Evolutionary conservation across 179 eudicot species (phyloP), one percentile per base, ranked within the genome.

Genomic region (Beta lomatogona): DNA sequence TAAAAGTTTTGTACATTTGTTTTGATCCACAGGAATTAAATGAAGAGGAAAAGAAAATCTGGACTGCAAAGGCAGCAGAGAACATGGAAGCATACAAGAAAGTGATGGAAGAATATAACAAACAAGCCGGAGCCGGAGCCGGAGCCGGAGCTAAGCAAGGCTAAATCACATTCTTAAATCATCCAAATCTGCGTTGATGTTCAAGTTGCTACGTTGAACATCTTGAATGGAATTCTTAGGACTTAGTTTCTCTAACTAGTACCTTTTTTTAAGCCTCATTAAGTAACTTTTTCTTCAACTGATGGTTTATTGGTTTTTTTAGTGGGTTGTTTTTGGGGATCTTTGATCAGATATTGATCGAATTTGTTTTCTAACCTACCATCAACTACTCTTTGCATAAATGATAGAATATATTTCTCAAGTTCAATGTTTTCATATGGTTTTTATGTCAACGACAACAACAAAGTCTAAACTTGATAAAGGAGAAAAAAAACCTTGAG

Each of bases 11-110:
- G 4, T 71, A 50, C 31, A 19, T 22, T 9, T 80, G 7, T 74
- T 18, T 54, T 65, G 21, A 53, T 41, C 65, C 1, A 61, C 75
- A 90, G 95, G 97, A 95, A 84, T 54, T 95, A 80, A 85, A 83
- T 76, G 92, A 90, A 19, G 90, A 91, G 65, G 94, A 90, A 75
- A 95, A 86, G 83, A 89, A 91, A 79, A 41, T 78, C 2, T 95
- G 98, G 97, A 95, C 89, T 59, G 90, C 58, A 9, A 89, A 88
- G 81, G 97, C 97, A 53, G 97, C 93, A 41, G 90, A 86, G 64
- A 88, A 92, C 25, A 92, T 90, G 94, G 93, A 86, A 63, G 89
- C 88, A 9, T 95, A 95, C 91, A 95, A 93, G 91, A 91, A 93
- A 74, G 94, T 92, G 77, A 6, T 93, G 85, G 93, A 90, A 83